Evolutionary conservation across 192 early-diverging fungal species (phyloP).

Genomic region (Podila clonocystis): DNA sequence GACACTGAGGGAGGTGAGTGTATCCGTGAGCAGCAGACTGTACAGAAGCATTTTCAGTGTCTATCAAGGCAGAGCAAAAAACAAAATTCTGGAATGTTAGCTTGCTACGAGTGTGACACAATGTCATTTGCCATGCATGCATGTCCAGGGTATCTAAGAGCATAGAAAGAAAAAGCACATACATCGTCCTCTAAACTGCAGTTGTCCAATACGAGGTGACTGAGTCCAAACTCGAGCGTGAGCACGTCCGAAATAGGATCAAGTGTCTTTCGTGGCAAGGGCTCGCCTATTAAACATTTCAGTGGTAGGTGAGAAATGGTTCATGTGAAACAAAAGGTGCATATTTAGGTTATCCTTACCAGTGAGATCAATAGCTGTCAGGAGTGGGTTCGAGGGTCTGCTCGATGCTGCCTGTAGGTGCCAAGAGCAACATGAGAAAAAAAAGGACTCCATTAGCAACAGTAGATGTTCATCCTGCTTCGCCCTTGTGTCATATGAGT

Average conservation of each 20-base stretch:
- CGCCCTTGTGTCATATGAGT: too few species aligned
- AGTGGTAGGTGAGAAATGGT: too few species aligned
- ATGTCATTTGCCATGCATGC: neutral
- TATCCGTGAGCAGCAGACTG: slow-evolving; percentile 75
- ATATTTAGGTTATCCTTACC: neutral
- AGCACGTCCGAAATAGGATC: slow-evolving; percentile 81
- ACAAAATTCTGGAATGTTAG: neutral
- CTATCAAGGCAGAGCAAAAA: slow-evolving; percentile 31
- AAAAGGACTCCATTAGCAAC: too few species aligned
- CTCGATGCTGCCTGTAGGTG: slow-evolving; percentile 13
- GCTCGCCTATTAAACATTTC: slow-evolving; percentile 48
- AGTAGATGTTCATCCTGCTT: too few species aligned
- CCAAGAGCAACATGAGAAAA: neutral
- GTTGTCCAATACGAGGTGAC: slow-evolving; percentile 70
- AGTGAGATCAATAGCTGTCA: slow-evolving; percentile 39
- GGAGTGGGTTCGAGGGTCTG: slow-evolving; percentile 27
- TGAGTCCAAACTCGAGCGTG: slow-evolving; percentile 78
- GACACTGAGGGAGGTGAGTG: slow-evolving; percentile 70
- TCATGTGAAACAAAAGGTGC: too few species aligned
- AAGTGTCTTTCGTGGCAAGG: slow-evolving; percentile 63
- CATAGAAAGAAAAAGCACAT: slow-evolving; percentile 3
- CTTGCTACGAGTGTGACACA: too few species aligned
- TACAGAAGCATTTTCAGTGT: slow-evolving; percentile 73
- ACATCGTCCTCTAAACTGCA: slow-evolving; percentile 82
- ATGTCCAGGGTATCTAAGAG: slow-evolving; percentile 62